phyloP scores from a whole-genome alignment of 83 land plant genomes.

The Picea abies region DNA sequence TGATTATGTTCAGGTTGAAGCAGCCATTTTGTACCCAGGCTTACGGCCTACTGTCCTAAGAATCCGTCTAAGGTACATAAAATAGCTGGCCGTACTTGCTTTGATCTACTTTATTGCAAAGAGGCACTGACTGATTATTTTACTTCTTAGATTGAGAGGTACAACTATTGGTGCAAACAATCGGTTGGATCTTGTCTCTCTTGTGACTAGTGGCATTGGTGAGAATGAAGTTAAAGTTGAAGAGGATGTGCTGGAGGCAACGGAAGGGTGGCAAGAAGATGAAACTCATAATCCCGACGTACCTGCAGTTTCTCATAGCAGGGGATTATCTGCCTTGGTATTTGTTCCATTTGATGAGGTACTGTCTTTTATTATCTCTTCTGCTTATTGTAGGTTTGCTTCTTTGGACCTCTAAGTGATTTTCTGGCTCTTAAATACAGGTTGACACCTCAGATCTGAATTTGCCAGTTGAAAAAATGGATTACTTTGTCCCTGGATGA shows the following conservation, averaged over 20 bases:
- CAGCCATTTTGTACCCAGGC: slow-evolving; percentile 88
- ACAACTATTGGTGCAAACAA: slow-evolving; percentile 90
- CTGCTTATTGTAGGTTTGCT: not conserved
- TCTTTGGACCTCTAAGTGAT: not conserved
- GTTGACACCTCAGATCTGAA: slow-evolving; percentile 93
- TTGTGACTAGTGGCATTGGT: slow-evolving; percentile 88
- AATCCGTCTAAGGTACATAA: slow-evolving; percentile 82
- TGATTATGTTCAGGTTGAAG: slow-evolving; percentile 67
- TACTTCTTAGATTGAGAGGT: slow-evolving; percentile 69
- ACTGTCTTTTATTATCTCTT: slow-evolving; percentile 5
- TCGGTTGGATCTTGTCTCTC: slow-evolving; percentile 72
- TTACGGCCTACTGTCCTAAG: slow-evolving; percentile 77
- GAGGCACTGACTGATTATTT: not conserved
- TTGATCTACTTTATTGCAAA: not conserved
- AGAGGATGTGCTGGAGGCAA: slow-evolving; percentile 63
- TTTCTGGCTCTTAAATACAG: slow-evolving; percentile 35
- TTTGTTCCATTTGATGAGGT: slow-evolving; percentile 97
- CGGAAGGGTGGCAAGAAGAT: slow-evolving; percentile 82
- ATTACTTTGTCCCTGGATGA: slow-evolving; percentile 92
- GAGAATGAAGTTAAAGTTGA: slow-evolving; percentile 52
- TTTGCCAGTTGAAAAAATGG: slow-evolving; percentile 97
- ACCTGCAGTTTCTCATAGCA: slow-evolving; percentile 89
- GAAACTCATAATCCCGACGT: slow-evolving; percentile 95
- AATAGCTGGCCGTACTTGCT: not conserved
- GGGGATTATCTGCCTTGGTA: slow-evolving; percentile 89